Percentiles rank a stretch among this genome's conserved stretches.
Evolutionary conservation across 1,284 basidiomycete species (phyloP).

Genomic region (Tilletiaria anomala): DNA sequence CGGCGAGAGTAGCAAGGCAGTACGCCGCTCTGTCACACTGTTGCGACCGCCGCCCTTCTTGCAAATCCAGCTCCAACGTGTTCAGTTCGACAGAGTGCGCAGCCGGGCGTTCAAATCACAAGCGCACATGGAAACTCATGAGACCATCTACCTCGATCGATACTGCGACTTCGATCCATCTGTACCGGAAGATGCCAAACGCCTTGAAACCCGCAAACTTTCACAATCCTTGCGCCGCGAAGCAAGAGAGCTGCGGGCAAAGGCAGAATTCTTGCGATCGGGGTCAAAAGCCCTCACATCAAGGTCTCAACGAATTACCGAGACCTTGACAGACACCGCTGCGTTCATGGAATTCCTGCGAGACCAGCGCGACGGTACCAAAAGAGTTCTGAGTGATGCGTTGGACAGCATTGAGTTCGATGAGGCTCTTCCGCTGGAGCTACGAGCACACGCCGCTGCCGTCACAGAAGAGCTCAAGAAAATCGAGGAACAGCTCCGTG

Average conservation of each 20-base stretch:
- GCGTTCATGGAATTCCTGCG: too few species aligned
- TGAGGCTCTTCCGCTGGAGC: background rate
- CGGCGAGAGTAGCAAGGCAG: conserved; percentile 49
- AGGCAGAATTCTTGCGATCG: background rate
- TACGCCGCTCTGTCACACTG: conserved; percentile 72
- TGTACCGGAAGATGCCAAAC: conserved; percentile 12
- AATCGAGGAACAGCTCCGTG: conserved; percentile 44
- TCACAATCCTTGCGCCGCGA: background rate
- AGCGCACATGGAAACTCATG: conserved; percentile 77
- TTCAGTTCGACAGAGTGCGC: conserved; percentile 85
- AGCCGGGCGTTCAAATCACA: conserved; percentile 87
- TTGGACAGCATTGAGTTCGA: background rate
- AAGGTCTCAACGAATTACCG: too few species aligned
- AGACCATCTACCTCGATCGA: conserved; percentile 77
- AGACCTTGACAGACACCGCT: too few species aligned
- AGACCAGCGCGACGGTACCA: too few species aligned
- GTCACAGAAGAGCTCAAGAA: conserved; percentile 49
- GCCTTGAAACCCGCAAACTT: background rate
- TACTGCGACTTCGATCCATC: conserved; percentile 59
- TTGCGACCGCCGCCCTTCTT: conserved; percentile 75
- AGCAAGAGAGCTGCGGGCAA: conserved; percentile 7
- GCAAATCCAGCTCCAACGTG: conserved; percentile 79
- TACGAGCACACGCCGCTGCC: conserved; percentile 31
- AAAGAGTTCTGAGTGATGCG: background rate
- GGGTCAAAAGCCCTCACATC: too few species aligned